A percentile compares a stretch with the other conserved stretches of the same genome.
These are phyloP conservation scores for Bocquillonia castaneifolia DNA, from an alignment of 441 rosid genomes.

Conservation along the genomic window DNA sequence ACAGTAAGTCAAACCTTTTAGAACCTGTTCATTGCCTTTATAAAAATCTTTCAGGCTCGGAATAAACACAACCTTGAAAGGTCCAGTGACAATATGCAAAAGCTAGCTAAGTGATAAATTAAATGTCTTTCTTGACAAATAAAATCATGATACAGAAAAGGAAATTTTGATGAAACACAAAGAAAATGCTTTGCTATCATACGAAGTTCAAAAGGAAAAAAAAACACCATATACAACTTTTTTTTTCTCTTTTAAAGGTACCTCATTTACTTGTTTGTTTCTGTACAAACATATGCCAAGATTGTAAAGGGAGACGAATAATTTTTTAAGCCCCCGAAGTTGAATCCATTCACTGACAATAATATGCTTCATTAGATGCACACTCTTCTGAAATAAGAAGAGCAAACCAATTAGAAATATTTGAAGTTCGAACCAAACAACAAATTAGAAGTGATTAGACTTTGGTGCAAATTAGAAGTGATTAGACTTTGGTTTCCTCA, in stretches of 20 bases:
- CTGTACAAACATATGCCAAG: constrained; percentile 63
- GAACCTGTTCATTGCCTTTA: neutral
- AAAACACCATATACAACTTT: constrained; percentile 1
- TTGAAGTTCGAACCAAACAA: neutral
- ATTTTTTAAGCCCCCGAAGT: constrained; percentile 58
- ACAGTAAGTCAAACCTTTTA: neutral
- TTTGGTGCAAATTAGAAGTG: neutral
- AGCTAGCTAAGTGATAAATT: neutral
- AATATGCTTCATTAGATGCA: constrained; percentile 43
- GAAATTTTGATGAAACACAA: neutral
- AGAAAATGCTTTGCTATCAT: neutral
- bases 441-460: neutral
- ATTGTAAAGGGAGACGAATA: constrained; percentile 57
- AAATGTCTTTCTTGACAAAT: neutral
- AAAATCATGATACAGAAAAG: neutral
- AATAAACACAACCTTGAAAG: neutral
- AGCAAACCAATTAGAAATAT: constrained; percentile 26
- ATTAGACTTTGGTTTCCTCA: neutral
- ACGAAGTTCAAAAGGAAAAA: neutral
- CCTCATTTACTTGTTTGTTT: constrained; percentile 69
- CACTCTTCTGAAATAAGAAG: constrained; percentile 50
- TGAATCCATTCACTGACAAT: constrained; percentile 62
- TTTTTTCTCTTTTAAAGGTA: constrained; percentile 22
- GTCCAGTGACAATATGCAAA: neutral
- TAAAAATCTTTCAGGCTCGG: neutral